These are phyloP conservation scores for Rhizopus delemar DNA, from an alignment of 371 early-diverging fungal species.

Conservation along the genomic window DNA sequence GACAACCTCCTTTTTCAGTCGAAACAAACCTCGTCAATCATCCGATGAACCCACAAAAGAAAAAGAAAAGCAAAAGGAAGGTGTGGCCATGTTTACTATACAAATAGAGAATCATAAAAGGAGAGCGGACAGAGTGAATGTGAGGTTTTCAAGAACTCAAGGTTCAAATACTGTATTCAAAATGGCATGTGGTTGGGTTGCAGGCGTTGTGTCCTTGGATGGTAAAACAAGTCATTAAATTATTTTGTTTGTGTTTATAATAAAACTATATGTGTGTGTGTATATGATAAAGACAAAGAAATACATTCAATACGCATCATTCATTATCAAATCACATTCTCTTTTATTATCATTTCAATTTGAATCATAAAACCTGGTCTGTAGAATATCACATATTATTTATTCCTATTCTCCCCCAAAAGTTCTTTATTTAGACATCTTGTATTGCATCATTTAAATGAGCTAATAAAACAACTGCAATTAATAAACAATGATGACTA, in stretches of 20 bases:
- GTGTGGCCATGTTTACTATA: conserved; percentile 38
- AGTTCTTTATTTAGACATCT: too few relatives aligned
- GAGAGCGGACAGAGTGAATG: conserved; percentile 10
- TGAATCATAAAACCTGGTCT: too few relatives aligned
- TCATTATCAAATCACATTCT: too few relatives aligned
- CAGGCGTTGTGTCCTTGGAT: conserved; percentile 36
- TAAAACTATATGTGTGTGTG: background rate
- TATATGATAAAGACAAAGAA: background rate
- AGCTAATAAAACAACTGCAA: too few relatives aligned
- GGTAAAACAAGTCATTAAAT: conserved; percentile 1
- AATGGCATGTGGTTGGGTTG: conserved; percentile 49
- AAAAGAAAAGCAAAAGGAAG: conserved; percentile 30
- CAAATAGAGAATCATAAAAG: conserved; percentile 26
- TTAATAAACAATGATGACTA: too few relatives aligned
- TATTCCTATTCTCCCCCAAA: too few relatives aligned
- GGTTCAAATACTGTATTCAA: conserved; percentile 49
- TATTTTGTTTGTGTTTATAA: background rate
- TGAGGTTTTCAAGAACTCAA: conserved; percentile 42
- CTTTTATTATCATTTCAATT: too few relatives aligned
- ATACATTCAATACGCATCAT: too few relatives aligned
- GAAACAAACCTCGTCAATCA: conserved; percentile 36
- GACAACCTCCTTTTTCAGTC: conserved; percentile 48
- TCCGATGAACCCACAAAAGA: conserved; percentile 24
- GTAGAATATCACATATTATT: too few relatives aligned
- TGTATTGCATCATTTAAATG: too few relatives aligned